Conservation (phyloP, 2,329 filamentous ascomycete genomes). For the Ophiostoma tasmaniense region DNA sequence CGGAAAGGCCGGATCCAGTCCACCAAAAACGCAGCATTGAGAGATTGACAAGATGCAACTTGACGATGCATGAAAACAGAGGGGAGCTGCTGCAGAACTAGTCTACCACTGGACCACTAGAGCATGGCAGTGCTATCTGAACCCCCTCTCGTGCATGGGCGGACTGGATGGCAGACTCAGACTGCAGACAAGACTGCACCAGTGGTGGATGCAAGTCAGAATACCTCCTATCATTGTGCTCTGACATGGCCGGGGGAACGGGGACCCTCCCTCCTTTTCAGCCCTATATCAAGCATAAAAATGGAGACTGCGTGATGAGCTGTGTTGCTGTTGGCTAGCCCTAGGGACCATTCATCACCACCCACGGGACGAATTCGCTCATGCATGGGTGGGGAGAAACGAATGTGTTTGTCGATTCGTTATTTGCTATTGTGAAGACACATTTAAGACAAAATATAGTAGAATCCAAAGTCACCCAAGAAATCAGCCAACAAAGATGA, state of each 20-base stretch:
- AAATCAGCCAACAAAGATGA: neutral
- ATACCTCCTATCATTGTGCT: neutral
- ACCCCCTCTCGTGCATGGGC: neutral
- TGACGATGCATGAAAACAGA: neutral
- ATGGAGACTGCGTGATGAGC: neutral
- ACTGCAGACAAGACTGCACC: neutral
- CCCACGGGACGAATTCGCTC: neutral
- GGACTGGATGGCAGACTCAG: neutral
- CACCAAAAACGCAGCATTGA: neutral
- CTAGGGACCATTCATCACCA: neutral
- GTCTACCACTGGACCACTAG: neutral
- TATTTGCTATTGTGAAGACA: too few species aligned
- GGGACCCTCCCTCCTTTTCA: slow-evolving; percentile 22
- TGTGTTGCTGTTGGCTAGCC: neutral
- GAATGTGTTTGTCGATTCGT: neutral
- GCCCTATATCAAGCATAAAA: slow-evolving; percentile 22
- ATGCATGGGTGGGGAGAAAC: neutral
- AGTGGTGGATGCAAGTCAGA: neutral
- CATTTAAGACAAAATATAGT: too few species aligned
- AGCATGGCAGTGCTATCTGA: neutral
- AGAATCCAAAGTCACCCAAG: too few species aligned
- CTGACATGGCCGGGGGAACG: neutral
- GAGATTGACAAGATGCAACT: neutral
- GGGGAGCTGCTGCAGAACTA: neutral
- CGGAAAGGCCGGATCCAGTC: neutral